Base-by-base conservation (phyloP, 83 land plant species). In the Picea abies region DNA sequence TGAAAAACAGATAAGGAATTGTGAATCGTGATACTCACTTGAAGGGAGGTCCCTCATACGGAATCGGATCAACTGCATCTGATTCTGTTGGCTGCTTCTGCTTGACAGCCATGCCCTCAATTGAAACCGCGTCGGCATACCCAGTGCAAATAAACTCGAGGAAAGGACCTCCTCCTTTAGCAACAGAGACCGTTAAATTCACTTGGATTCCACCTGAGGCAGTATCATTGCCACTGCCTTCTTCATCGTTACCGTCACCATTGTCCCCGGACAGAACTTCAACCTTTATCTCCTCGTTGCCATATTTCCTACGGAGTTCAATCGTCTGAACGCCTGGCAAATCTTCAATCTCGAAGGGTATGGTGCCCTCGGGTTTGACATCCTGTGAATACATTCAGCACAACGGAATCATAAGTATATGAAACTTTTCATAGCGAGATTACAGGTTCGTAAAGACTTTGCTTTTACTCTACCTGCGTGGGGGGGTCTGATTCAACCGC, bases 291-390 rank as follows among this genome's bases (percentile, higher is more conserved):
- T 12, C 63, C 88, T 92, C 94, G 37, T 81, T 88, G 9, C 84
- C 84, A 25, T 88, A 92, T 23, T 83, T 79, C 80, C 91, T 90
- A 5, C 49, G 81, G 65, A 92, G 72, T 15, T 68, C 76, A 66
- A 92, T 65, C 5, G 81, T 80, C 35, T 85, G 84, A 17, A 63
- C 80, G 10, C 92, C 89, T 17, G 88, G 87, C 1, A 88, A 78
- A 70, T 92, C 94, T 78, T 90, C 77, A 64, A 90, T 88, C 32
- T 86, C 80, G 78, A 92, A 92, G 20, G 92, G 94, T 22, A 90
- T 88, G 0, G 26, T 75, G 3, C 71, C 84, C 12, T 82, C 79
- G 29, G 90, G 87, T 35, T 78, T 35, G 19, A 82, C 85, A 58
- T 82, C 84, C 62, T 49, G 81, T 88, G 89, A 22, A 37, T 62